phyloP scores from a whole-genome alignment of 495 filamentous ascomycete genomes.

The Penicillium egyptiacum region DNA sequence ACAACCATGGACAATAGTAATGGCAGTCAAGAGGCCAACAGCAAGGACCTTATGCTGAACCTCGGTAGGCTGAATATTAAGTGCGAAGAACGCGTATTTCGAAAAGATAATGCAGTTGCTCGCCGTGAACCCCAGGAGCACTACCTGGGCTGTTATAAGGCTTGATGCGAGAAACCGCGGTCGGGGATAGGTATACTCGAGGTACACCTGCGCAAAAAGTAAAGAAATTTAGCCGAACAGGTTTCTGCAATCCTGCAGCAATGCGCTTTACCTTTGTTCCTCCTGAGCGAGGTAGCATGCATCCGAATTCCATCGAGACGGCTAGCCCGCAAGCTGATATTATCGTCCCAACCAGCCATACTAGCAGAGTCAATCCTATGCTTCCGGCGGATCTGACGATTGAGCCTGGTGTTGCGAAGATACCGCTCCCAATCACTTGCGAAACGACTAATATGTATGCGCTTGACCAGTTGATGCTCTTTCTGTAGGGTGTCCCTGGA shows the following conservation, averaged over 20 bases:
- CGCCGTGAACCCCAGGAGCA: conserved; percentile 67
- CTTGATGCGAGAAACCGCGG: conserved; percentile 70
- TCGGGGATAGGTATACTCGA: conserved; percentile 70
- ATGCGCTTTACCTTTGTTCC: conserved; percentile 56
- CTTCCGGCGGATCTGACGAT: conserved; percentile 69
- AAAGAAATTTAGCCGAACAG: conserved; percentile 8
- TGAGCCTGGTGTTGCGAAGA: conserved; percentile 71
- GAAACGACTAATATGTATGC: conserved; percentile 76
- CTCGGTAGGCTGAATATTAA: conserved; percentile 34
- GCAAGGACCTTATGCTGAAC: conserved; percentile 38
- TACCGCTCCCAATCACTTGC: conserved; percentile 71
- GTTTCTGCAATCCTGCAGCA: neutral
- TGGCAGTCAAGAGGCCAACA: conserved; percentile 34
- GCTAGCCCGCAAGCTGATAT: conserved; percentile 60
- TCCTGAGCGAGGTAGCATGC: conserved; percentile 69
- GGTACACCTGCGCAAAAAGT: conserved; percentile 51
- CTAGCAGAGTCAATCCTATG: conserved; percentile 59
- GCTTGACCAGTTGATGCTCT: conserved; percentile 59
- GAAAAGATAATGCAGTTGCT: conserved; percentile 49
- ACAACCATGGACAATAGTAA: conserved; percentile 43
- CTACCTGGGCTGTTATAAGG: conserved; percentile 63
- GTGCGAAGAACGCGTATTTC: conserved; percentile 46
- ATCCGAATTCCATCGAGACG: conserved; percentile 67
- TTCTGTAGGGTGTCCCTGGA: conserved; percentile 19
- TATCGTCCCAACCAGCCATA: conserved; percentile 65